A percentile compares a stretch with the other conserved stretches of the same genome.
Conservation (phyloP, 139 green algal species). For the Desmodesmus armatus region DNA sequence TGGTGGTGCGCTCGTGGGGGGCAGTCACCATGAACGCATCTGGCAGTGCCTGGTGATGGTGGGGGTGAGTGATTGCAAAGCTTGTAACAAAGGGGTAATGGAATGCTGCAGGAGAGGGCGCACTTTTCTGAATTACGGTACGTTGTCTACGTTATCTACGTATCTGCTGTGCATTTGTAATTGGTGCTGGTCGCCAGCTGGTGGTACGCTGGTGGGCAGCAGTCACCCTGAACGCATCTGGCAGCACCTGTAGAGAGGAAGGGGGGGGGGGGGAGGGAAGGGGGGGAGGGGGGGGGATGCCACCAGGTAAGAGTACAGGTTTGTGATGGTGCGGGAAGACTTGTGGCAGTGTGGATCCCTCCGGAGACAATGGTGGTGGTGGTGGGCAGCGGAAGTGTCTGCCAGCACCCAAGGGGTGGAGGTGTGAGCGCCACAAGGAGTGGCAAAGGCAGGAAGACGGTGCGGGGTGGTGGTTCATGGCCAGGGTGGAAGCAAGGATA, state of each 20-base stretch:
- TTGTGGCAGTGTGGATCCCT: too few relatives aligned
- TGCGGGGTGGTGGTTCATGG: neutral
- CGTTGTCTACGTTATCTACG: too few relatives aligned
- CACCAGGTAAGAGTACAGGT: too few relatives aligned
- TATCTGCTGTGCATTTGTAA: neutral
- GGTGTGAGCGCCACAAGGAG: neutral
- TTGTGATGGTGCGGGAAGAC: too few relatives aligned
- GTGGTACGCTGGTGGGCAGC: neutral
- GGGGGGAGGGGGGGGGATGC: too few relatives aligned
- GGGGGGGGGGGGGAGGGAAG: neutral
- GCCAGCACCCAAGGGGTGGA: neutral
- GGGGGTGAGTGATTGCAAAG: neutral
- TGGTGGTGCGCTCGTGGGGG: slow-evolving; percentile 25
- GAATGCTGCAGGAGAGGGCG: neutral
- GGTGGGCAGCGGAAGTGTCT: neutral
- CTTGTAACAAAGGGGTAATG: neutral
- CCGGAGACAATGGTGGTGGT: neutral
- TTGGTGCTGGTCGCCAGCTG: neutral
- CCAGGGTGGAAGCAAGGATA: neutral
- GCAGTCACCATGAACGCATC: slow-evolving; percentile 38
- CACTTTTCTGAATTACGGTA: neutral
- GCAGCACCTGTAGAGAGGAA: neutral
- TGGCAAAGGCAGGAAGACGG: neutral
- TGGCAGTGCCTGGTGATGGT: slow-evolving; percentile 19
- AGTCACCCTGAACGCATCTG: neutral